Evolutionary conservation across 257 asterid genomes (phyloP).

Genomic region (Penstemon eatonii): DNA sequence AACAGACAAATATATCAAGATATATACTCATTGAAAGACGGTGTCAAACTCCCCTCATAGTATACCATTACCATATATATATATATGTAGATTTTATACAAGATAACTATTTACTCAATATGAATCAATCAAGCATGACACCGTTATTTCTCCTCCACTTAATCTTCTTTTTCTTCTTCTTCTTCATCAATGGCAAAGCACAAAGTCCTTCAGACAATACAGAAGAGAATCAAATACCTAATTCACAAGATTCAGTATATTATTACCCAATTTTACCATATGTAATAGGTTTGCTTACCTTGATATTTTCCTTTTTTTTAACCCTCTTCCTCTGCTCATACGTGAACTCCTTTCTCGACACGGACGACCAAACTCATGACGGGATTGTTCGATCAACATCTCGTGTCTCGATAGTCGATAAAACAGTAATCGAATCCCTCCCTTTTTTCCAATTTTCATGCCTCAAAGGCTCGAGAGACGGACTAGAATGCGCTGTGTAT

Average conservation of each 20-base stretch:
- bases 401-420: constrained; percentile 42
- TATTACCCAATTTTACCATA: constrained; percentile 74
- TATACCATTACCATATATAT: too few species aligned
- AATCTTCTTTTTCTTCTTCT: constrained; percentile 18
- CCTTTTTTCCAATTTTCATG: constrained; percentile 57
- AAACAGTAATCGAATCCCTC: constrained; percentile 50
- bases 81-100: constrained; percentile 3
- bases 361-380: constrained; percentile 36
- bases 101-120: constrained; percentile 31
- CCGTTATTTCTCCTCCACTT: constrained; percentile 21
- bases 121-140: too few species aligned
- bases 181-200: constrained; percentile 31
- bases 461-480: constrained; percentile 45
- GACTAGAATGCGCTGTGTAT: constrained; percentile 74
- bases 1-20: constrained; percentile 27
- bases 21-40: constrained; percentile 15
- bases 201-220: constrained; percentile 28
- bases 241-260: constrained; percentile 35
- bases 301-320: constrained; percentile 65
- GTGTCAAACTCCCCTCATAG: constrained; percentile 2
- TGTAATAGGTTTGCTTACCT: constrained; percentile 59
- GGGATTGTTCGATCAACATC: constrained; percentile 33
- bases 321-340: constrained; percentile 69
- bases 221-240: background rate
- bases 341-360: constrained; percentile 20